phyloP scores from a whole-genome alignment of 73 alveolate genomes.

The Tetrahymena malaccensis region DNA sequence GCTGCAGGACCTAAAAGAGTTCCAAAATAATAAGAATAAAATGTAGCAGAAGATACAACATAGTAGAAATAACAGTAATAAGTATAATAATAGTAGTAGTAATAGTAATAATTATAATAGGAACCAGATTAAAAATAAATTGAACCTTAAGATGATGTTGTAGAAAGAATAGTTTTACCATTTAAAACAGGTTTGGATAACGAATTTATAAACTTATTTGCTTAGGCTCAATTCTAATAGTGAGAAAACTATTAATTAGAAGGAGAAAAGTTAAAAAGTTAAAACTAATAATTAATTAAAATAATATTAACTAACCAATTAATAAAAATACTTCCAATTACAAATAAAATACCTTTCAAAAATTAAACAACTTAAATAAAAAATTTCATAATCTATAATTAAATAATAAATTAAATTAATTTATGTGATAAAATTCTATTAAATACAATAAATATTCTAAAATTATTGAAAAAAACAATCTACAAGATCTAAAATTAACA shows the following conservation, averaged over 20 bases:
- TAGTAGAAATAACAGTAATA: background rate
- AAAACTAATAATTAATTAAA: background rate
- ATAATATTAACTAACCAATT: background rate
- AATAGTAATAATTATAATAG: background rate
- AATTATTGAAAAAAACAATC: no score
- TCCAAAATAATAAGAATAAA: background rate
- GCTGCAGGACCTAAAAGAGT: background rate
- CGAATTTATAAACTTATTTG: background rate
- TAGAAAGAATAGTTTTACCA: background rate
- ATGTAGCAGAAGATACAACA: background rate
- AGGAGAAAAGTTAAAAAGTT: background rate
- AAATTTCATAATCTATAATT: background rate
- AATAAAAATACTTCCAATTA: background rate
- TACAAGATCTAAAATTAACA: no score
- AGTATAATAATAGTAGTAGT: background rate
- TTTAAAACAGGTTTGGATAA: background rate
- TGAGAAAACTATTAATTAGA: background rate
- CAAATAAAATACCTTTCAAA: background rate
- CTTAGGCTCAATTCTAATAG: background rate
- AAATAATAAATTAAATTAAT: no score
- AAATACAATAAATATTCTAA: no score
- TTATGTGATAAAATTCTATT: no score
- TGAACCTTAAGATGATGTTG: background rate
- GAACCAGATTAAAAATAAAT: background rate
- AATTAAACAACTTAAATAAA: background rate